Percentiles rank a stretch among this genome's conserved stretches.
Evolutionary conservation across 495 filamentous ascomycete genomes (phyloP).

Genomic region (Polyplosphaeria fusca): DNA sequence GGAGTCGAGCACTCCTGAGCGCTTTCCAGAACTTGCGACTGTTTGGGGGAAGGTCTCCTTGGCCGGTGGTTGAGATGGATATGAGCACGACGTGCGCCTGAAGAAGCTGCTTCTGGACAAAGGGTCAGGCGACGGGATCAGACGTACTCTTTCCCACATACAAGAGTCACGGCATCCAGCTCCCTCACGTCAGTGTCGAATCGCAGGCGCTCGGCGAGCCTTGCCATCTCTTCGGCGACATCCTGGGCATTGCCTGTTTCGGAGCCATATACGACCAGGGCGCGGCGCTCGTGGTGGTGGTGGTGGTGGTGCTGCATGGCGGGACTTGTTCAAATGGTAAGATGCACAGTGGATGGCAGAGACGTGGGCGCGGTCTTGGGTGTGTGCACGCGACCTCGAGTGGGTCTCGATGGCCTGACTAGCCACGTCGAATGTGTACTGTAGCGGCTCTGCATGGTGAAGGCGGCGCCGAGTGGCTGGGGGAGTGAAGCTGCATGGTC

Average conservation of each 20-base stretch:
- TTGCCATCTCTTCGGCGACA: slow-evolving; percentile 76
- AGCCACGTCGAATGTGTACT: background rate
- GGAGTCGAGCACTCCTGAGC: slow-evolving; percentile 73
- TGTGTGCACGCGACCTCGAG: too few species aligned
- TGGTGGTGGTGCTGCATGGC: slow-evolving; percentile 5
- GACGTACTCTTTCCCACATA: slow-evolving; percentile 45
- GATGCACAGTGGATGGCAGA: background rate
- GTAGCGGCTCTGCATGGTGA: too few species aligned
- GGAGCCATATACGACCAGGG: slow-evolving; percentile 84
- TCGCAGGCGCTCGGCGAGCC: slow-evolving; percentile 66
- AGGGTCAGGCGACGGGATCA: slow-evolving; percentile 8
- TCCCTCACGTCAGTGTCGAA: slow-evolving; percentile 71
- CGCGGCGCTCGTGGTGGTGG: slow-evolving; percentile 47
- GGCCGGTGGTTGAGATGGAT: slow-evolving; percentile 86
- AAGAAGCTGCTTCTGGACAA: slow-evolving; percentile 46
- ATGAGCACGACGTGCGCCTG: slow-evolving; percentile 67
- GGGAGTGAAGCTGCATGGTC: slow-evolving; percentile 16
- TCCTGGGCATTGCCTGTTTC: slow-evolving; percentile 94
- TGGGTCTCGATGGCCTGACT: too few species aligned
- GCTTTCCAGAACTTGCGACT: slow-evolving; percentile 77
- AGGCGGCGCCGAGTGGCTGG: too few species aligned
- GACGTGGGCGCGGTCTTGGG: background rate
- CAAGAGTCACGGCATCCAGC: slow-evolving; percentile 71
- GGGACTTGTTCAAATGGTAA: too few species aligned
- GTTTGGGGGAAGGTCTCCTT: slow-evolving; percentile 88